Conservation (phyloP, 768 basidiomycete species). For the Lentinula detonsa region DNA sequence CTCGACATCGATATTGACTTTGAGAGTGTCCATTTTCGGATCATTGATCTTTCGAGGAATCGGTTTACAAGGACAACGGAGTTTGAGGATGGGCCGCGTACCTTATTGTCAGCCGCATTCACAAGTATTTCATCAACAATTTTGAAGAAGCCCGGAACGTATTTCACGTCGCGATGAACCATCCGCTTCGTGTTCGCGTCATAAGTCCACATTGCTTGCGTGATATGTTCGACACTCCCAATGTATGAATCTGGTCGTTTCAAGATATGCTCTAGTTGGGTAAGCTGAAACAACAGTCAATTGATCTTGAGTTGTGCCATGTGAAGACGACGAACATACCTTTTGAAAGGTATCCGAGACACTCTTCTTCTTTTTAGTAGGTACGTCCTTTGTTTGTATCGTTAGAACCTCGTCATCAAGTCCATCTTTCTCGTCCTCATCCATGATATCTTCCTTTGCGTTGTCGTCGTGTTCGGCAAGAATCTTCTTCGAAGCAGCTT, state of each 20-base stretch:
- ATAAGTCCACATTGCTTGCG: constrained; percentile 90
- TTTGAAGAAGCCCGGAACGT: constrained; percentile 98
- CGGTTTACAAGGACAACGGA: neutral
- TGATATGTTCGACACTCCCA: constrained; percentile 87
- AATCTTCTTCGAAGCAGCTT: constrained; percentile 55
- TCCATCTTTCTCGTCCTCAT: constrained; percentile 24
- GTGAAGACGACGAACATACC: constrained; percentile 34
- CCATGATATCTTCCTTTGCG: constrained; percentile 40
- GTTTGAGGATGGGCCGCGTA: constrained; percentile 23
- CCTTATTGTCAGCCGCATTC: constrained; percentile 99
- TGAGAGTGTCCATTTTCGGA: constrained; percentile 83
- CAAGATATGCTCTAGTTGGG: constrained; percentile 92
- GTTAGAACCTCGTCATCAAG: constrained; percentile 31
- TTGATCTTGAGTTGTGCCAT: neutral
- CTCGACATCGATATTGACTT: constrained; percentile 81
- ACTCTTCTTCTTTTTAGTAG: constrained; percentile 68
- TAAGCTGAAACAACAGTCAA: constrained; percentile 48
- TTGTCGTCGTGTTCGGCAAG: constrained; percentile 64
- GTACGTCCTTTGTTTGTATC: constrained; percentile 15
- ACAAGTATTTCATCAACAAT: constrained; percentile 99
- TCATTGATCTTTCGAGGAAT: constrained; percentile 73
- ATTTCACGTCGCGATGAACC: constrained; percentile 76
- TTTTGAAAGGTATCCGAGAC: constrained; percentile 90
- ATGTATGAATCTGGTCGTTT: constrained; percentile 94
- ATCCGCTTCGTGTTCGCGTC: constrained; percentile 82